Base-by-base conservation (phyloP, 129 eudicot species). In the Flaveria robusta region DNA sequence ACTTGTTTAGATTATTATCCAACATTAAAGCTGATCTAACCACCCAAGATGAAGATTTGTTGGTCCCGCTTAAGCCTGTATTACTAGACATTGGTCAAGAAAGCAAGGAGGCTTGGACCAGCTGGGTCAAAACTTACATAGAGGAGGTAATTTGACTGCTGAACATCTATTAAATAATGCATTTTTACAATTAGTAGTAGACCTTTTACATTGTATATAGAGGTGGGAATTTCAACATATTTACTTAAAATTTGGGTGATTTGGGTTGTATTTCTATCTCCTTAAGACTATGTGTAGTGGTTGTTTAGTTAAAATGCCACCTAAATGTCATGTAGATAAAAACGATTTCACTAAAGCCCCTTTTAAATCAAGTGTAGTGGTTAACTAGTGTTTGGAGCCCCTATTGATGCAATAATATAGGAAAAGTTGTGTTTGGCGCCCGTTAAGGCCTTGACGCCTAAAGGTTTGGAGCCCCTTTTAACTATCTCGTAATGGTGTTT, bases 41-140 rank as follows among this genome's bases (percentile, higher is more conserved):
- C 68, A 87, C 82, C 77, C 89, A 87, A 18, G 97, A 91, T 72
- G 87, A 87, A 56, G 86, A 94, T 16, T 72, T 91, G 75, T 65
- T 91, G 82, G 76, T 78, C 41, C 97, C 99, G 15, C 82, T 94
- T 37, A 94, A 89, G 80, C 94, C 96, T 31, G 99, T 71, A 71
- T 85, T 94, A 77, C 74, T 94, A 55, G 97, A 94, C 80, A 91
- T 94, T 22, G 97, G 97, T 58, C 77, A 89, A 80, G 99, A 94
- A 83, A 96, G 99, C 34, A 94, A 92, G 83, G 97, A 91, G 79
- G 99, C 97, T 15, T 94, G 99, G 99, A 87, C 85, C 71, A 84
- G 87, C 66, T 94, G 99, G 99, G 87, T 94, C 39, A 86, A 86
- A 77, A 81, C 86, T n/a, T 94, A 94, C 85, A 86, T 94, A 19